phyloP scores from a whole-genome alignment of 257 asterid genomes.

The Cordia subcordata region DNA sequence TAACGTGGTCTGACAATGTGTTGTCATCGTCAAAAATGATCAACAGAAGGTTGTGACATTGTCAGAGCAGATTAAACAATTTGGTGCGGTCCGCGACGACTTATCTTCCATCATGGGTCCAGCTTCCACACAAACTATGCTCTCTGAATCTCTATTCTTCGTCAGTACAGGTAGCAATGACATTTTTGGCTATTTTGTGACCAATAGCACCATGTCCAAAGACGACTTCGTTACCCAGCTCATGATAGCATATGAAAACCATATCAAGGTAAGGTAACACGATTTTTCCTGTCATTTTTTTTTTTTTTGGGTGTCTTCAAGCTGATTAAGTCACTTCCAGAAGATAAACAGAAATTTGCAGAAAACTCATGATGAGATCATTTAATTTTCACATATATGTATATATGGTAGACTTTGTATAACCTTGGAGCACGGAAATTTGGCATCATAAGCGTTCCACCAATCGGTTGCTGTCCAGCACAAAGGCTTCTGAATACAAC shows the following conservation, averaged over 20 bases:
- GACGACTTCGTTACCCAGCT: conserved; percentile 29
- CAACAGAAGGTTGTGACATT: conserved; percentile 50
- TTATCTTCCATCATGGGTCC: conserved; percentile 33
- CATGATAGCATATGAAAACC: conserved; percentile 36
- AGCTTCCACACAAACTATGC: conserved; percentile 27
- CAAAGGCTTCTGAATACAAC: conserved; percentile 37
- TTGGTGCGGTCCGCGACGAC: conserved; percentile 28
- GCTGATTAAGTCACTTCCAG: too few species aligned
- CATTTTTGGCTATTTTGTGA: conserved; percentile 49
- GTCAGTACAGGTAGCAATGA: conserved; percentile 75
- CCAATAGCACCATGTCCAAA: conserved; percentile 21
- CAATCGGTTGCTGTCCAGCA: conserved; percentile 69
- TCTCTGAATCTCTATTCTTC: conserved; percentile 48
- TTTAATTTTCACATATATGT: too few species aligned
- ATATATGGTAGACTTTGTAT: conserved; percentile 47
- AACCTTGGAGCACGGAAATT: conserved; percentile 65
- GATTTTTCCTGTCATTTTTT: too few species aligned
- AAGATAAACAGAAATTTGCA: neutral
- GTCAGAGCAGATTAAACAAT: conserved; percentile 56
- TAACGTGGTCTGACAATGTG: too few species aligned
- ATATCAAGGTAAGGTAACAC: conserved; percentile 35
- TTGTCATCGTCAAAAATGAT: conserved; percentile 4
- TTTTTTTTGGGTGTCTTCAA: too few species aligned
- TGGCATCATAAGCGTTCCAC: conserved; percentile 61
- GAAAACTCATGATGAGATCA: too few species aligned